These are phyloP conservation scores for Trametes pubescens DNA, from an alignment of 1,284 basidiomycete genomes.

Conservation along the genomic window DNA sequence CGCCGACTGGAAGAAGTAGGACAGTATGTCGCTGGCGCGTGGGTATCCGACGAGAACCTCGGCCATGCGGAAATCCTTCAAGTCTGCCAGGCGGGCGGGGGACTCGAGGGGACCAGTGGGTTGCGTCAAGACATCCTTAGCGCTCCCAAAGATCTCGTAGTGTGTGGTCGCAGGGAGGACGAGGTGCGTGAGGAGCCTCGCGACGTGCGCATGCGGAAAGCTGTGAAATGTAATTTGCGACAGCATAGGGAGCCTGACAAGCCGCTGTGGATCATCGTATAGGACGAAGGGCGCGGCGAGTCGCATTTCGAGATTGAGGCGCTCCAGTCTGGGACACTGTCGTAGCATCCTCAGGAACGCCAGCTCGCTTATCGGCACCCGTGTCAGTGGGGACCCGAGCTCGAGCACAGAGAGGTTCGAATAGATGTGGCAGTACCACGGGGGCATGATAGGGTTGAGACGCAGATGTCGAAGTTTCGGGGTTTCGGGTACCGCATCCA, in stretches of 20 bases:
- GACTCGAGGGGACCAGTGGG: background rate
- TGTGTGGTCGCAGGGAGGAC: constrained; percentile 2
- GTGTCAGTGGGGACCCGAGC: background rate
- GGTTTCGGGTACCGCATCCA: background rate
- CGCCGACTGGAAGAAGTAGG: background rate
- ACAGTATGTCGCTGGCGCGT: background rate
- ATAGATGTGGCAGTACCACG: constrained; percentile 3
- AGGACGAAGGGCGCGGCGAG: background rate
- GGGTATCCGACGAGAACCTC: background rate
- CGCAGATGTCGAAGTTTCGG: background rate
- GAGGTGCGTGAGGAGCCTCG: constrained; percentile 3
- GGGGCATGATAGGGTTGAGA: background rate
- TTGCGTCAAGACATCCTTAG: background rate
- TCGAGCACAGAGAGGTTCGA: constrained; percentile 8
- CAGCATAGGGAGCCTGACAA: constrained; percentile 4
- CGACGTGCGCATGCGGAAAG: background rate
- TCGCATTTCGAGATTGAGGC: background rate
- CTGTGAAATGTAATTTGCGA: background rate
- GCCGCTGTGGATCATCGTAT: background rate
- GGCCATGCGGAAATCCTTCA: constrained; percentile 2
- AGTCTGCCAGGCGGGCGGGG: background rate
- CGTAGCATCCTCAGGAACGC: background rate
- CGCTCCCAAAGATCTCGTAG: background rate
- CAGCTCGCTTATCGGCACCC: background rate
- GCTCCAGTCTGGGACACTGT: background rate